Conservation (phyloP, 352 stramenopile genomes). For the Globisporangium viniferum region DNA sequence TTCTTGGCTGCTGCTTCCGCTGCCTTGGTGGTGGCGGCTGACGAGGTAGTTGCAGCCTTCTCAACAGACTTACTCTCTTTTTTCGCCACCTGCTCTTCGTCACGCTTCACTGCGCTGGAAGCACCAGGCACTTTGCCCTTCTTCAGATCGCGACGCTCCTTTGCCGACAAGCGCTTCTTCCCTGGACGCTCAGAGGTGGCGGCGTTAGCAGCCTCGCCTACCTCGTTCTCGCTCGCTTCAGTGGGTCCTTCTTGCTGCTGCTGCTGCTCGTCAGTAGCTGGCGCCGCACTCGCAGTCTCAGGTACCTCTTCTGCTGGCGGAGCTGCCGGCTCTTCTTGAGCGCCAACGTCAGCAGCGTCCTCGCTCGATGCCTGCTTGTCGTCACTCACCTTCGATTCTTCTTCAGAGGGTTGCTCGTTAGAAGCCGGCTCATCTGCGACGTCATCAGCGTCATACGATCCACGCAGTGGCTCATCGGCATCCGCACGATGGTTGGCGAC, state of each 20-base stretch:
- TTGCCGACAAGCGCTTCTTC: constrained; percentile 62
- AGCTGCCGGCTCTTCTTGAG: neutral
- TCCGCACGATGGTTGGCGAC: constrained; percentile 48
- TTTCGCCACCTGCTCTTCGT: neutral
- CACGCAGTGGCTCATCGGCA: neutral
- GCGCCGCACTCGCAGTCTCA: neutral
- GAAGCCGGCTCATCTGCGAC: neutral
- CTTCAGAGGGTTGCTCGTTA: neutral
- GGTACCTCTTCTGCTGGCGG: neutral
- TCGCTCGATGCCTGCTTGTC: constrained; percentile 11
- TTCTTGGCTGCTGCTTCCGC: constrained; percentile 24
- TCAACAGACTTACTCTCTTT: constrained; percentile 21
- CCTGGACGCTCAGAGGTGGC: constrained; percentile 26
- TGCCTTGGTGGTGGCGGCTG: constrained; percentile 13
- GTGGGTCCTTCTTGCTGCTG: constrained; percentile 18
- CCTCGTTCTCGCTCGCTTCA: constrained; percentile 17
- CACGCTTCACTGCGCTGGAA: neutral
- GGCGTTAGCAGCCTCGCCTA: constrained; percentile 10
- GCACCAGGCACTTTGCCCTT: constrained; percentile 38
- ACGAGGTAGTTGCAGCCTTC: constrained; percentile 26
- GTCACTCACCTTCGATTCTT: constrained; percentile 10
- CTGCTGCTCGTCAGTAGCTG: constrained; percentile 14
- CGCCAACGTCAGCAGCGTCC: neutral
- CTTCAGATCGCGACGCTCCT: constrained; percentile 79
- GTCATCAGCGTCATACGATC: neutral